These are phyloP conservation scores for Larix kaempferi DNA, from an alignment of 75 land plant species.

Conservation along the genomic window DNA sequence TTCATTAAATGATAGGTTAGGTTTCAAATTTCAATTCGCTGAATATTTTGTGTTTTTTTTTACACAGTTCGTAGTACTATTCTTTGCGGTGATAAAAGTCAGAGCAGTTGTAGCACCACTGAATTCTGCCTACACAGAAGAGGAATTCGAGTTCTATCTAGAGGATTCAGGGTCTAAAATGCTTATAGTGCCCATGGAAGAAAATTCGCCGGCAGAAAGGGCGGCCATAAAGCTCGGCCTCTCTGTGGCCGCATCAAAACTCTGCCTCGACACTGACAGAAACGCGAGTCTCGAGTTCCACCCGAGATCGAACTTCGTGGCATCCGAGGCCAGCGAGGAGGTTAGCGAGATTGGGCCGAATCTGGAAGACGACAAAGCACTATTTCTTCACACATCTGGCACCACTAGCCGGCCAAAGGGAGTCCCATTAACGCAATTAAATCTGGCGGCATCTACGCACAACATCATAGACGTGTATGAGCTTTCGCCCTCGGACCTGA, in stretches of 20 bases:
- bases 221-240: constrained; percentile 74
- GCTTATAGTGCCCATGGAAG: constrained; percentile 53
- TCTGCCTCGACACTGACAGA: background rate
- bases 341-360: constrained; percentile 8
- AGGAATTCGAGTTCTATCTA: constrained; percentile 87
- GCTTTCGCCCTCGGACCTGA: constrained; percentile 63
- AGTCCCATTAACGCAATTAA: constrained; percentile 82
- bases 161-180: constrained; percentile 78
- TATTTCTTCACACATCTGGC: constrained; percentile 96
- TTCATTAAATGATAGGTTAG: too few relatives aligned
- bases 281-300: background rate
- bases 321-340: background rate
- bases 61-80: constrained; percentile 70
- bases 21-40: too few relatives aligned
- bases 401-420: constrained; percentile 98
- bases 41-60: background rate
- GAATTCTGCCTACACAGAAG: constrained; percentile 82
- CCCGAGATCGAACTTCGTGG: constrained; percentile 12
- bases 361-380: constrained; percentile 69
- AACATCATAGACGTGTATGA: constrained; percentile 71
- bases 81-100: constrained; percentile 74
- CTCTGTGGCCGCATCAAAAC: constrained; percentile 28
- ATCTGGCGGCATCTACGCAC: constrained; percentile 67
- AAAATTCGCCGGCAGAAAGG: constrained; percentile 64
- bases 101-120: constrained; percentile 89